Base-by-base conservation (phyloP, 306 rosid genomes). In the Inga laurina region DNA sequence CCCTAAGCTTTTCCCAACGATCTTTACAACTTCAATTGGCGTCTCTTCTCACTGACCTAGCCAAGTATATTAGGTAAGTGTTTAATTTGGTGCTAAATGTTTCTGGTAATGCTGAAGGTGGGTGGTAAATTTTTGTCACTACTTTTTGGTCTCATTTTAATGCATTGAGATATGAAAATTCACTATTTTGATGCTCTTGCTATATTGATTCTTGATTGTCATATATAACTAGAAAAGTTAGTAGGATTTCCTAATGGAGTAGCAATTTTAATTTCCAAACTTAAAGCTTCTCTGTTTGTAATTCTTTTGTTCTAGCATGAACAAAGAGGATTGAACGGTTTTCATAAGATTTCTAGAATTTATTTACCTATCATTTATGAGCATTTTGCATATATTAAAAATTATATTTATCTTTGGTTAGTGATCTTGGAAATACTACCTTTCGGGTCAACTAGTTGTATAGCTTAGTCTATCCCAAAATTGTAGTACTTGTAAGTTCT, bases 401-500 rank as follows among this genome's bases (percentile, higher is more conserved):
- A 11, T 13, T 13, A 2, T 2, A 10, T 48, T 48, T 48, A 48
- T 48, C 3, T 48, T 3, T 48, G 52, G 52, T 48, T 15, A 45
- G 49, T 45, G 49, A 45, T 45, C 49, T 7, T 45, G 49, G 49
- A 45, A 45, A 45, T 45, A 11, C 49, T 11, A 45, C 49, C 49
- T 45, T 45, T 7, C 49, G 11, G 49, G 49, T 45, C 49, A 45
- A 45, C 49, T 45, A 45, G 98, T 87, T 81, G 65, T 88, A 41
- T 80, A 91, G 46, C 49, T 4, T 45, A 12, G 93, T 7, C 85
- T 75, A 78, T 94, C 52, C 1, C 43, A 64, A 88, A 86, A 73
- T 87, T 94, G 80, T 88, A 90, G 81, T 89, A 88, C 90, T 82
- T 94, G 98, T 94, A 87, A 91, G 97, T 81, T 37, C 3, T 72